Percentiles rank a stretch among this genome's conserved stretches.
phyloP scores from a whole-genome alignment of 352 stramenopile genomes.

The Pythium insidiosum region DNA sequence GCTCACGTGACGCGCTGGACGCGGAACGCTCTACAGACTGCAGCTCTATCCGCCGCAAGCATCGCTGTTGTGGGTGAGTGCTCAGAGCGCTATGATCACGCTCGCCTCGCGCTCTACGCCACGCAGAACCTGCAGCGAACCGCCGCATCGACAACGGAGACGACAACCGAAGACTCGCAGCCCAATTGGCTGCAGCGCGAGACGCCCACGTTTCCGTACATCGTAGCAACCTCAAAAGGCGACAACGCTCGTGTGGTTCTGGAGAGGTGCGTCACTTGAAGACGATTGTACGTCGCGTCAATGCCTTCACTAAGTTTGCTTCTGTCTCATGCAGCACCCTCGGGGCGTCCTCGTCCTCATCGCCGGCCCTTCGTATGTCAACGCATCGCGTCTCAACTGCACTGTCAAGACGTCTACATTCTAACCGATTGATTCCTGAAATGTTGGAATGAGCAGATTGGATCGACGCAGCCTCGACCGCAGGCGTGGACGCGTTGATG shows the following conservation, averaged over 20 bases:
- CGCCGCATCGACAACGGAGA: not conserved
- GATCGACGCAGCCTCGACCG: too few species aligned
- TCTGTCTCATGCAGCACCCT: too few species aligned
- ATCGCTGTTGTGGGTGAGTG: slow-evolving; percentile 25
- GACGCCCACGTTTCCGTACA: slow-evolving; percentile 53
- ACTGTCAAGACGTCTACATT: too few species aligned
- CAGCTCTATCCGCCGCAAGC: slow-evolving; percentile 17
- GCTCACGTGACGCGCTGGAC: not conserved
- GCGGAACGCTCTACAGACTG: slow-evolving; percentile 6
- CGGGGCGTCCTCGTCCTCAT: too few species aligned
- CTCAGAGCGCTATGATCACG: slow-evolving; percentile 29
- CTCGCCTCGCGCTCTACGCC: slow-evolving; percentile 22
- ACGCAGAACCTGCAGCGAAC: slow-evolving; percentile 24
- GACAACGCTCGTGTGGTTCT: slow-evolving; percentile 25
- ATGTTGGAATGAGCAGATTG: too few species aligned
- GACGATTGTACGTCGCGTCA: too few species aligned
- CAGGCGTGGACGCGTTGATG: too few species aligned
- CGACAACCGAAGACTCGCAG: not conserved
- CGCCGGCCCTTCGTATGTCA: too few species aligned
- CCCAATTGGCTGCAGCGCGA: slow-evolving; percentile 35
- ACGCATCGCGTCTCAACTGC: too few species aligned
- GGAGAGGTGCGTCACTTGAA: slow-evolving; percentile 11
- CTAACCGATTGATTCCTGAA: too few species aligned
- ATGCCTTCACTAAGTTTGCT: too few species aligned
- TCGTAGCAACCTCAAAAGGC: slow-evolving; percentile 44